Evolutionary conservation across 2,329 filamentous ascomycete genomes (phyloP).

Genomic region (Colletotrichum orbiculare): DNA sequence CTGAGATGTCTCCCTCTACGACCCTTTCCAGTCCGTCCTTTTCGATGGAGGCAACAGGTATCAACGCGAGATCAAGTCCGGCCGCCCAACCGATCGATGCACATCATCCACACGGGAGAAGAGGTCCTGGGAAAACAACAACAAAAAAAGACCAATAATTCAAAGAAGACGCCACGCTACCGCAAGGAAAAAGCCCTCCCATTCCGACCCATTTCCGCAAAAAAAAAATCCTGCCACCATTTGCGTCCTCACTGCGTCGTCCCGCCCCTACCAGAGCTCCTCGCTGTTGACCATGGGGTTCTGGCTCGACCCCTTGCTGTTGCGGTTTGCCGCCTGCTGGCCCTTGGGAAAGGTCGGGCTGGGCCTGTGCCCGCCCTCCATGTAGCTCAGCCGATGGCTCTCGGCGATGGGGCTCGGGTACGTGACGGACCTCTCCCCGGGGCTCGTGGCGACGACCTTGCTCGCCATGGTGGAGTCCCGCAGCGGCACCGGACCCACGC

Average conservation of each 20-base stretch:
- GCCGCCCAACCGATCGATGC: slow-evolving; percentile 5
- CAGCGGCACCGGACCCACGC: slow-evolving; percentile 26
- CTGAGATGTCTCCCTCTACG: background rate
- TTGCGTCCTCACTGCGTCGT: background rate
- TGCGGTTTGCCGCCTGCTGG: slow-evolving; percentile 15
- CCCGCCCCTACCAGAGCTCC: slow-evolving; percentile 21
- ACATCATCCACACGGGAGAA: slow-evolving; percentile 1
- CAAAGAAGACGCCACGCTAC: slow-evolving; percentile 28
- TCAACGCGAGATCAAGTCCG: slow-evolving; percentile 30
- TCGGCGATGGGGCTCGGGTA: slow-evolving; percentile 32
- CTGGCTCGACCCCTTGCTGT: slow-evolving; percentile 16
- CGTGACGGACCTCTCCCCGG: slow-evolving; percentile 30
- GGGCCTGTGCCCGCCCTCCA: slow-evolving; percentile 10
- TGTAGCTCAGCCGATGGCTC: slow-evolving; percentile 23
- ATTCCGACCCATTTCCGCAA: background rate
- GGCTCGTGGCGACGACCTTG: slow-evolving; percentile 26
- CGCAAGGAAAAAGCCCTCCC: slow-evolving; percentile 10
- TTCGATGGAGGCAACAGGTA: background rate
- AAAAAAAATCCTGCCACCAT: background rate
- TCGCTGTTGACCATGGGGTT: slow-evolving; percentile 35
- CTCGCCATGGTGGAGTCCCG: slow-evolving; percentile 34
- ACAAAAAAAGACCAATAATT: background rate
- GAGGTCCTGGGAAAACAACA: background rate
- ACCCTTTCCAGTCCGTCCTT: background rate
- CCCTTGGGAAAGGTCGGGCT: slow-evolving; percentile 27